phyloP scores from a whole-genome alignment of 2,329 filamentous ascomycete genomes.

The Phoma sp. region DNA sequence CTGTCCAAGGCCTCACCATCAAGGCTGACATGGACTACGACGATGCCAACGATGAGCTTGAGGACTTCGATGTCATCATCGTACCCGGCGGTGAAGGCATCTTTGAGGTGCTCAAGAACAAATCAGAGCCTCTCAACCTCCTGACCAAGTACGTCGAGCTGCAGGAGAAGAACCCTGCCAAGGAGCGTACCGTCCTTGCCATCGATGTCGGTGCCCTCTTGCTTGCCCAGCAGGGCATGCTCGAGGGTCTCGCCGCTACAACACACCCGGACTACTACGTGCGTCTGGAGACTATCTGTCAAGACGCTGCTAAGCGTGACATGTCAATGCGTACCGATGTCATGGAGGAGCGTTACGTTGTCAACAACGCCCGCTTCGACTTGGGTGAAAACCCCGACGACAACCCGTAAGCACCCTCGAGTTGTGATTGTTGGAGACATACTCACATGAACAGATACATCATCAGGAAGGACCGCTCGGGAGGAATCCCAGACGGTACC shows the following conservation, averaged over 20 bases:
- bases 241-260: constrained; percentile 79
- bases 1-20: constrained; percentile 70
- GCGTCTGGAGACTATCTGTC: constrained; percentile 81
- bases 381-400: constrained; percentile 77
- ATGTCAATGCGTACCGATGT: constrained; percentile 80
- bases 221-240: constrained; percentile 76
- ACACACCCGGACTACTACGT: constrained; percentile 83
- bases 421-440: background rate
- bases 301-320: constrained; percentile 72
- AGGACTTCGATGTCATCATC: constrained; percentile 80
- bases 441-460: constrained; percentile 73
- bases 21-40: constrained; percentile 78
- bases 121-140: constrained; percentile 65
- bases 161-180: constrained; percentile 77
- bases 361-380: constrained; percentile 90
- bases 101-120: constrained; percentile 68
- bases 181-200: constrained; percentile 81
- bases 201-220: constrained; percentile 81
- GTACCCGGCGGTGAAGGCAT: constrained; percentile 73
- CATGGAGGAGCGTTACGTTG: constrained; percentile 83
- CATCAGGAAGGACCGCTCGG: constrained; percentile 62
- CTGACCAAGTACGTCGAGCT: constrained; percentile 79
- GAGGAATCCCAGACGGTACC: constrained; percentile 62
- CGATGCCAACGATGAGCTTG: constrained; percentile 73
- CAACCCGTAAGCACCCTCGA: constrained; percentile 55